Base-by-base conservation (phyloP, 345 rosid species). In the Populus pruinosa region DNA sequence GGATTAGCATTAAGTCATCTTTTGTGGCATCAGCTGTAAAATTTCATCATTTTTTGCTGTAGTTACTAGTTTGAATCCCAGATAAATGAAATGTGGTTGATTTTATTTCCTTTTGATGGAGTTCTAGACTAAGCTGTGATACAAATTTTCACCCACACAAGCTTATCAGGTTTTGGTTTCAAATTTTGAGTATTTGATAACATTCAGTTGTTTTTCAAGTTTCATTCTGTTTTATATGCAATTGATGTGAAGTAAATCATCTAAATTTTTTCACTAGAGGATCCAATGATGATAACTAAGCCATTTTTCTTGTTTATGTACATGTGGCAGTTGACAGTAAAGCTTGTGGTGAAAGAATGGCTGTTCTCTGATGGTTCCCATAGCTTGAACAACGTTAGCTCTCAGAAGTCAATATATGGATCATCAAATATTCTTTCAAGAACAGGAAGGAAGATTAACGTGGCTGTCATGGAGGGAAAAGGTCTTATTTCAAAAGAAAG, bases 361-460 rank as follows among this genome's bases (percentile, higher is more conserved):
- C 98, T 91, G 84, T 96, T 91, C 85, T 89, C 99, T 41, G 98
- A 91, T 36, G 96, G 99, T 55, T 91, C 98, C 31, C 91, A 89
- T 83, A 91, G 88, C 84, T 82, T 83, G 81, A 88, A 83, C 83
- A 76, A n/a, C 13, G 49, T 82, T 56, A 82, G 86, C 82, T 83
- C 94, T 70, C 83, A 72, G 73, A 84, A 81, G 55, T 88, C 91
- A 11, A 84, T 88, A 10, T 77, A 77, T 59, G 90, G 91, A 66
- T 91, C 90, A 6, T 83, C 96, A 73, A 89, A 77, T 78, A 79
- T 84, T 67, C 87, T 83, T 29, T 78, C 92, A 4, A 87, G 86
- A 81, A 91, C 97, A 7, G 97, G 99, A 77, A 86, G 98, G 81
- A 96, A 85, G 78, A 83, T 96, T 73, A 82, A 78, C 35, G 81